Evolutionary conservation across 495 filamentous ascomycete genomes (phyloP), one percentile per base, ranked within the genome.

Genomic region (Corynascus novoguineensis): DNA sequence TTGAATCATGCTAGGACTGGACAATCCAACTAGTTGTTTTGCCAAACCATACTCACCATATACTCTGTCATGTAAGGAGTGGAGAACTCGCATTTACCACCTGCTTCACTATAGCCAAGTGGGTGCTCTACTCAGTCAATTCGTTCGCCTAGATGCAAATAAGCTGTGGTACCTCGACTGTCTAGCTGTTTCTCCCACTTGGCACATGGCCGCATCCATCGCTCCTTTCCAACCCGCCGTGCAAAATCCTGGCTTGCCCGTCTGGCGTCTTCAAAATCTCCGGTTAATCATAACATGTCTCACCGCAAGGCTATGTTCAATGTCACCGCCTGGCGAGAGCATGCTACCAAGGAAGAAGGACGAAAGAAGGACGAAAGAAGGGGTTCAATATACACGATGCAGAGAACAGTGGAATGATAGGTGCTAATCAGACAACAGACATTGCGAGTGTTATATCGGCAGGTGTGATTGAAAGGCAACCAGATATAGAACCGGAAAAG

Each of bases 361-460:
- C 29, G 29, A 31, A 31, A 31, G 29, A 31, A 31, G 10, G 29
- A 10, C 5, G 10, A 31, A 10, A 31, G 40, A 44, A 44, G 34
- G 9, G 10, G 5, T 37, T 40, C 34, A 45, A 54, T 54, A 21
- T 54, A 45, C 42, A 55, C 7, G 47, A 19, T 19, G 37, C 27
- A 31, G 31, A 19, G 17, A 19, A 17, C 21, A 17, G 21, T 38
- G 52, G 34, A 46, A 28, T 35, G 53, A 44, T 48, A 47, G 24
- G 22, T 47, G 3, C 9, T 7, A 53, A 44, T 25, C 29, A 35
- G 15, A 50, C 29, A 50, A 50, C 47, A 53, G 25, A 53, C 38
- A 53, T 32, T 45, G 34, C 34, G 38, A 53, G 45, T 44, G 51
- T 44, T 53, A 53, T 32, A 53, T 29, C 27, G 37, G 17, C 29